phyloP scores from a whole-genome alignment of 371 early-diverging fungal species.

The Mortierella sp. region DNA sequence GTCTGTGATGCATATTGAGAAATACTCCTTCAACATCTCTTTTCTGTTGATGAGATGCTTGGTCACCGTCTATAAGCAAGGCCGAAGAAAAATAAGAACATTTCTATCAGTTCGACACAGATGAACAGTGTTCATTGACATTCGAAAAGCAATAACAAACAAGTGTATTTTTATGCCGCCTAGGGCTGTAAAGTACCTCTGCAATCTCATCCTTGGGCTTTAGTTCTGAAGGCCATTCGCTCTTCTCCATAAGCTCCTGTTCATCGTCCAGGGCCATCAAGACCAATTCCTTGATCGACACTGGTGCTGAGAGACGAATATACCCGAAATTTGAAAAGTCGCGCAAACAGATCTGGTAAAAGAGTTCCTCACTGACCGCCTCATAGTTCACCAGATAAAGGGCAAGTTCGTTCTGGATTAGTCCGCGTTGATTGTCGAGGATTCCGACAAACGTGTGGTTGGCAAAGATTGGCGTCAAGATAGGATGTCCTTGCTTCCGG shows the following conservation, averaged over 20 bases:
- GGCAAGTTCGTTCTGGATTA: slow-evolving; percentile 86
- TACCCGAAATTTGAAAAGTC: slow-evolving; percentile 90
- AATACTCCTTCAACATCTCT: slow-evolving; percentile 91
- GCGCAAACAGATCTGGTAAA: slow-evolving; percentile 85
- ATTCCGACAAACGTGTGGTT: slow-evolving; percentile 93
- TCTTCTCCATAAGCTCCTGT: slow-evolving; percentile 54
- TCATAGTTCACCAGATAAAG: slow-evolving; percentile 86
- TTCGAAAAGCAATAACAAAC: too few relatives aligned
- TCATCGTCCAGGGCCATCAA: slow-evolving; percentile 71
- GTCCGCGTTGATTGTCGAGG: slow-evolving; percentile 78
- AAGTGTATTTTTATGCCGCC: too few relatives aligned
- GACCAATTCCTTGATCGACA: slow-evolving; percentile 74
- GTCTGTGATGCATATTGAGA: slow-evolving; percentile 74
- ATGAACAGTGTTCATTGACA: not conserved
- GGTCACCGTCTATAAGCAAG: slow-evolving; percentile 61
- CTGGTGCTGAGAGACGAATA: slow-evolving; percentile 70
- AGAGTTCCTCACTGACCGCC: slow-evolving; percentile 82
- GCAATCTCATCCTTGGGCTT: slow-evolving; percentile 67
- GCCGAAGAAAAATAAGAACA: not conserved
- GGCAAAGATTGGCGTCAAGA: slow-evolving; percentile 75
- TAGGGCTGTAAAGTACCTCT: slow-evolving; percentile 56
- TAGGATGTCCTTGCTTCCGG: slow-evolving; percentile 68
- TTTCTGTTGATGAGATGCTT: slow-evolving; percentile 64
- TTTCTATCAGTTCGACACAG: too few relatives aligned
- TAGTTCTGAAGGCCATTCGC: slow-evolving; percentile 59